Conservation (phyloP, 2,329 filamentous ascomycete genomes). For the Neofusicoccum kwambonambiense region DNA sequence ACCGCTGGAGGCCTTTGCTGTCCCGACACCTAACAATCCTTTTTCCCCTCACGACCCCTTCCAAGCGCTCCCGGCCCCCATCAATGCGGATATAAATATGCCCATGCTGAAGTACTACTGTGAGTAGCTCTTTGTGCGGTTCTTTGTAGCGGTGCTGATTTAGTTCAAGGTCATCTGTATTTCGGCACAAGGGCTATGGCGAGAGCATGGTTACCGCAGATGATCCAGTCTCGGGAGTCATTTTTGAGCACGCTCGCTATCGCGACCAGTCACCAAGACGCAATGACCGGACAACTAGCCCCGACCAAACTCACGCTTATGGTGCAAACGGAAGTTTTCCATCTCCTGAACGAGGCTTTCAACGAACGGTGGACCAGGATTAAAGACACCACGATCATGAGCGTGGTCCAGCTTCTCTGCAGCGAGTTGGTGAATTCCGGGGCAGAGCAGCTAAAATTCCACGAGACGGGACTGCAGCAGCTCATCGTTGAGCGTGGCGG, state of each 20-base stretch:
- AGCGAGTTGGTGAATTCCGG: slow-evolving; percentile 33
- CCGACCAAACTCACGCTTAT: slow-evolving; percentile 30
- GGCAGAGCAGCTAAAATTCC: slow-evolving; percentile 24
- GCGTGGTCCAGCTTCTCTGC: slow-evolving; percentile 36
- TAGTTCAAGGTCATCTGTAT: slow-evolving; percentile 23
- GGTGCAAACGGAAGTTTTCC: slow-evolving; percentile 35
- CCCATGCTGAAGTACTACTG: slow-evolving; percentile 37
- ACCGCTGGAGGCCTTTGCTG: neutral
- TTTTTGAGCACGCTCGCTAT: slow-evolving; percentile 39
- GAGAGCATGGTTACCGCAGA: slow-evolving; percentile 34
- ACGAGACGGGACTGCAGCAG: slow-evolving; percentile 30
- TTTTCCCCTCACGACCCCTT: slow-evolving; percentile 32
- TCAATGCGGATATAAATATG: slow-evolving; percentile 30
- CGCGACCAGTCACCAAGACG: slow-evolving; percentile 35
- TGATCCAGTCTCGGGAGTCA: slow-evolving; percentile 33
- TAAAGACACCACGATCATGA: slow-evolving; percentile 36
- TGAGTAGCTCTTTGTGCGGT: slow-evolving; percentile 10
- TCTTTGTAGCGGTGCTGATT: slow-evolving; percentile 11
- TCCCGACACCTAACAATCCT: neutral
- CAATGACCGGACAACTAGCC: slow-evolving; percentile 27
- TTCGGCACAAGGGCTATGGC: slow-evolving; percentile 37
- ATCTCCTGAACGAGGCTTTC: slow-evolving; percentile 30
- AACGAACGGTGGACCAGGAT: slow-evolving; percentile 24
- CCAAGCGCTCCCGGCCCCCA: slow-evolving; percentile 33
- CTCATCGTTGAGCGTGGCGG: slow-evolving; percentile 39